Conservation (phyloP, 495 filamentous ascomycete species). For the Hypoxylon rickii region DNA sequence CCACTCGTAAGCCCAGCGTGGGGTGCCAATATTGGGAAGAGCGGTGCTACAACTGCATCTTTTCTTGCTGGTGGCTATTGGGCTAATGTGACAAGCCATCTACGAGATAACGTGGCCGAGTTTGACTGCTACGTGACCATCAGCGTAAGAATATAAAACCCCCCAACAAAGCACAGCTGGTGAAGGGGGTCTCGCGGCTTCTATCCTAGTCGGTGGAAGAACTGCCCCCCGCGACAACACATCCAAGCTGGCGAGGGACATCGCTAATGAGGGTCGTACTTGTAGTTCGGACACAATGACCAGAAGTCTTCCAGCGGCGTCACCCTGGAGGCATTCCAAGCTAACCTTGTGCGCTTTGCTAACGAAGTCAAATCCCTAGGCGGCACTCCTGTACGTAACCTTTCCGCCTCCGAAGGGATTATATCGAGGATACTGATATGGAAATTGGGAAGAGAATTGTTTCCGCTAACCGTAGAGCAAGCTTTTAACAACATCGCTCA, state of each 20-base stretch:
- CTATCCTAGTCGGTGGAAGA: too few relatives aligned
- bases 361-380: constrained; percentile 44
- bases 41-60: constrained; percentile 57
- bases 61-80: constrained; percentile 53
- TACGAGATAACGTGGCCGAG: constrained; percentile 28
- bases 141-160: constrained; percentile 28
- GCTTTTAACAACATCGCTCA: constrained; percentile 48
- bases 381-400: constrained; percentile 49
- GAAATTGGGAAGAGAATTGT: background rate
- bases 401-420: too few relatives aligned
- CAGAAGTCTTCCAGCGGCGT: constrained; percentile 51
- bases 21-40: constrained; percentile 54
- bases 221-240: too few relatives aligned
- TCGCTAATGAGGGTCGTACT: background rate
- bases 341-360: constrained; percentile 49
- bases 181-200: background rate
- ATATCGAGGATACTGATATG: too few relatives aligned
- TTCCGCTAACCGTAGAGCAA: constrained; percentile 1
- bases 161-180: background rate
- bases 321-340: constrained; percentile 41
- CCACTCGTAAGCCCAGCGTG: constrained; percentile 45
- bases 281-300: constrained; percentile 61
- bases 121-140: constrained; percentile 54
- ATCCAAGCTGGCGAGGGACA: too few relatives aligned
- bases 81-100: constrained; percentile 44